phyloP scores from a whole-genome alignment of 75 land plant genomes.

The Cryptomeria japonica region DNA sequence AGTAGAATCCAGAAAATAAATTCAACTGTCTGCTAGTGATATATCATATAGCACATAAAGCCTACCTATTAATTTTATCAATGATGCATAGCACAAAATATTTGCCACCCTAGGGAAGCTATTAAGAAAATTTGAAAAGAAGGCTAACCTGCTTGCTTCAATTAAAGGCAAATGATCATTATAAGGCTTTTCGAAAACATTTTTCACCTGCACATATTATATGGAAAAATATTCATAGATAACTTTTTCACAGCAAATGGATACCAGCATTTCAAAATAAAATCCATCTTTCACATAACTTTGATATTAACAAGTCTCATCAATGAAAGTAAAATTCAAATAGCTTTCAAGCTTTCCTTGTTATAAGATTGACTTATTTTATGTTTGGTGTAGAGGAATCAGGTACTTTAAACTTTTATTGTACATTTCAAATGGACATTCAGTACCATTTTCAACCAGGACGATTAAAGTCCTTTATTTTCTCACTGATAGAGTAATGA shows the following conservation, averaged over 20 bases:
- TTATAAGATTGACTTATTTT: not conserved
- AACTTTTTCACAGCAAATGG: not conserved
- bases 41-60: not conserved
- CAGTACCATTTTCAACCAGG: not conserved
- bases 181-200: conserved; percentile 93
- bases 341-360: not conserved
- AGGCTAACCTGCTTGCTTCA: conserved; percentile 92
- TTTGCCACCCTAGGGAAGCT: not conserved
- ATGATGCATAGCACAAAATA: not conserved
- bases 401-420: not conserved
- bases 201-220: conserved; percentile 70
- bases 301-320: not conserved
- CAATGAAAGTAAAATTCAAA: not conserved
- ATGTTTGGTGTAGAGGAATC: not conserved
- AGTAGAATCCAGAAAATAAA: not conserved
- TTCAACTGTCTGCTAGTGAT: not conserved
- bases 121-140: conserved; percentile 11
- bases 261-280: not conserved
- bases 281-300: not conserved
- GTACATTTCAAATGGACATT: not conserved
- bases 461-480: not conserved
- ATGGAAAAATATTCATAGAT: not conserved
- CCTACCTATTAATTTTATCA: not conserved
- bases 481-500: not conserved
- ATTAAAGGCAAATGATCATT: conserved; percentile 93